phyloP scores from a whole-genome alignment of 2,329 filamentous ascomycete genomes.

The Gnomoniopsis sp. region DNA sequence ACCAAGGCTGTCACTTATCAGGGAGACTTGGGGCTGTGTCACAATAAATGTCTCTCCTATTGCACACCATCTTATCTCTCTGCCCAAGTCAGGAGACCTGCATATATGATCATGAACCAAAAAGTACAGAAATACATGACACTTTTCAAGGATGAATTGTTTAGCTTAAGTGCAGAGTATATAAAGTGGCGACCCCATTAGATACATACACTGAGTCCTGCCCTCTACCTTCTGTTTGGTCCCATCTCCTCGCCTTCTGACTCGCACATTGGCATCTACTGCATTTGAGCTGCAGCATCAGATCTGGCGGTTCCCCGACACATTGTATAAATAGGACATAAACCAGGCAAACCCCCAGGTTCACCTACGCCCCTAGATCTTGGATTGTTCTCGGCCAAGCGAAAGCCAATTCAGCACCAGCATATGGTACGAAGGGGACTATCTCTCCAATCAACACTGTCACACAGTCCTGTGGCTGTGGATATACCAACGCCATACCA shows the following conservation, averaged over 20 bases:
- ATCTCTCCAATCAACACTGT: too few species aligned
- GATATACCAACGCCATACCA: too few species aligned
- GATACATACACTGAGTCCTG: slow-evolving; percentile 1
- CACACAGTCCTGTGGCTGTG: too few species aligned
- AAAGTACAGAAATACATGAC: slow-evolving; percentile 14
- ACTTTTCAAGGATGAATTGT: slow-evolving; percentile 2
- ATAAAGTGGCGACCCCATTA: slow-evolving; percentile 2
- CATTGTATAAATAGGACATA: slow-evolving; percentile 6
- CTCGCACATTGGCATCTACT: slow-evolving; percentile 6
- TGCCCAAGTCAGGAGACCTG: slow-evolving; percentile 24
- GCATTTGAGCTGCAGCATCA: neutral
- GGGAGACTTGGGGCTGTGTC: slow-evolving; percentile 6
- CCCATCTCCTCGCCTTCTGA: neutral
- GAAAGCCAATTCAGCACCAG: neutral
- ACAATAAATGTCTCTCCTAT: slow-evolving; percentile 13
- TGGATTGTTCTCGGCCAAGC: neutral
- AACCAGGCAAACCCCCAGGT: neutral
- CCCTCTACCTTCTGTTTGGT: neutral
- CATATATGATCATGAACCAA: neutral
- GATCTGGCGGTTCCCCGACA: slow-evolving; percentile 1
- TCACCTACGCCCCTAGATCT: slow-evolving; percentile 2
- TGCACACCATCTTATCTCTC: slow-evolving; percentile 24
- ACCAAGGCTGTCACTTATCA: neutral
- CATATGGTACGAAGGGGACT: too few species aligned
- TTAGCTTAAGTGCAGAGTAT: slow-evolving; percentile 11